A percentile compares a stretch with the other conserved stretches of the same genome.
phyloP scores from a whole-genome alignment of 352 stramenopile species.

The Phytophthora colocasiae region DNA sequence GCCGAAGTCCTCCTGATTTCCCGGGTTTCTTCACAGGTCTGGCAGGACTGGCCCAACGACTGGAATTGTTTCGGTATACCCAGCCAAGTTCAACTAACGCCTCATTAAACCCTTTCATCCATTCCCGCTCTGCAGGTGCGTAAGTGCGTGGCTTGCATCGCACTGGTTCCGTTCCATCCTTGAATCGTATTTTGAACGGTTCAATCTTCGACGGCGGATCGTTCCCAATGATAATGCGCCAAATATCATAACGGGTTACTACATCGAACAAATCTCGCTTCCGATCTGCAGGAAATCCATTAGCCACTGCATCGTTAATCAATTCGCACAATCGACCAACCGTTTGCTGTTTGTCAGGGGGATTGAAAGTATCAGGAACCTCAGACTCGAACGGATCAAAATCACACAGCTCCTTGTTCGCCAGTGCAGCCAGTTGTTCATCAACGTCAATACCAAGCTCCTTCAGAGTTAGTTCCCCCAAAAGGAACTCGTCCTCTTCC shows the following conservation, averaged over 20 bases:
- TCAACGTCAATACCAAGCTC: background rate
- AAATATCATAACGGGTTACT: background rate
- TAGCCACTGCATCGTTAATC: background rate
- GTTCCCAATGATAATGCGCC: background rate
- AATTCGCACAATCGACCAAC: background rate
- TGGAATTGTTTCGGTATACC: background rate
- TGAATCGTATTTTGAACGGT: background rate
- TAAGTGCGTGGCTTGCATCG: background rate
- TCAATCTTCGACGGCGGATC: background rate
- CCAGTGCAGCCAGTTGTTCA: background rate
- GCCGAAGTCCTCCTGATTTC: too few species aligned
- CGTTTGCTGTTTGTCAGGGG: background rate
- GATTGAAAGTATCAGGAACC: background rate
- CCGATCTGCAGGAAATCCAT: conserved; percentile 1
- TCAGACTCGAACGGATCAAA: background rate
- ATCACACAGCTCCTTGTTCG: background rate
- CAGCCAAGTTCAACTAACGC: background rate
- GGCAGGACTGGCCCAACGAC: too few species aligned
- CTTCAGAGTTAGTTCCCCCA: background rate
- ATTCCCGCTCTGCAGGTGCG: background rate
- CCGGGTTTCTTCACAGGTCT: too few species aligned
- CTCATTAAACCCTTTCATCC: background rate
- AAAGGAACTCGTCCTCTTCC: background rate
- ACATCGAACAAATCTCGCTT: background rate
- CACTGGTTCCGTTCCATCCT: background rate